phyloP scores from a whole-genome alignment of 2,329 filamentous ascomycete genomes.

The Ophiostoma tasmaniense region DNA sequence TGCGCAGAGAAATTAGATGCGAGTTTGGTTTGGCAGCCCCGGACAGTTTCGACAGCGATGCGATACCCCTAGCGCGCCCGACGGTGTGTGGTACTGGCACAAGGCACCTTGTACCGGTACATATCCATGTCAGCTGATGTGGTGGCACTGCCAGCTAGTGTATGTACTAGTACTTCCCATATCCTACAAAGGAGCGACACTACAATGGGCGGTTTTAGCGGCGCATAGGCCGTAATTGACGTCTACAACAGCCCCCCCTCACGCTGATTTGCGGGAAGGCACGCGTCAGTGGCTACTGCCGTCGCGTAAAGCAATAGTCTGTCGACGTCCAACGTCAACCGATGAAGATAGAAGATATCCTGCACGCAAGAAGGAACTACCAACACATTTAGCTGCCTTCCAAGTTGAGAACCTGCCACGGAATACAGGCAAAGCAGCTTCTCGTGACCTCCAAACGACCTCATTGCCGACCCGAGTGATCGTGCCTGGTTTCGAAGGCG shows the following conservation, averaged over 20 bases:
- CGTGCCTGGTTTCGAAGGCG: not conserved
- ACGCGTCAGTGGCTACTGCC: slow-evolving; percentile 15
- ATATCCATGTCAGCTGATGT: not conserved
- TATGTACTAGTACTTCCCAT: not conserved
- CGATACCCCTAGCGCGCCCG: not conserved
- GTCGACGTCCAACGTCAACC: not conserved
- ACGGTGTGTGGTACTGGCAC: not conserved
- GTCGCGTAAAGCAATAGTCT: slow-evolving; percentile 11
- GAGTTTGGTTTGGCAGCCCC: slow-evolving; percentile 6
- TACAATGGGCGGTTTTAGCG: not conserved
- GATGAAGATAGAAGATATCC: slow-evolving; percentile 8
- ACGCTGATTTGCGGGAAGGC: slow-evolving; percentile 5
- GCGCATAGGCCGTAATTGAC: not conserved
- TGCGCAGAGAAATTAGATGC: slow-evolving; percentile 14
- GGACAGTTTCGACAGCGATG: not conserved
- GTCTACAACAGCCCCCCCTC: slow-evolving; percentile 2
- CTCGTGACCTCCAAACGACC: not conserved
- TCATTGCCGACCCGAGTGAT: not conserved
- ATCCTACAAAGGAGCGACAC: not conserved
- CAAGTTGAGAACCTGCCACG: not conserved
- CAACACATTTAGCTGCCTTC: not conserved
- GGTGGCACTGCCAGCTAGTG: not conserved
- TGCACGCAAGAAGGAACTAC: not conserved
- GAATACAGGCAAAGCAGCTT: not conserved
- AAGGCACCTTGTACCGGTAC: not conserved